A percentile compares a stretch with the other conserved stretches of the same genome.
These are phyloP conservation scores for Populus deltoides DNA, from an alignment of 345 rosid genomes.

Conservation along the genomic window DNA sequence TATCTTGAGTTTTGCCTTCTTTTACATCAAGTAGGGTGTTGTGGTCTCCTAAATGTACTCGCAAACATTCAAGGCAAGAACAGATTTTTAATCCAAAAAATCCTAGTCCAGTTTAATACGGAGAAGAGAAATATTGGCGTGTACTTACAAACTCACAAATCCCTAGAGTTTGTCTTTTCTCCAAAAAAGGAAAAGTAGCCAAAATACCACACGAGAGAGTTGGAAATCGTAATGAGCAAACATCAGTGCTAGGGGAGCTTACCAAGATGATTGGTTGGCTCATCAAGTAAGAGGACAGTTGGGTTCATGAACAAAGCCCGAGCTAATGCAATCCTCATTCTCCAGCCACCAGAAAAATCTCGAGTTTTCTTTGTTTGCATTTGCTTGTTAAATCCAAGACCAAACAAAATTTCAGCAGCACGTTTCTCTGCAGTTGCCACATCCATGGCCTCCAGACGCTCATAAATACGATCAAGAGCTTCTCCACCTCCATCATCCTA, in stretches of 20 bases:
- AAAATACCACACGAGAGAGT: not conserved
- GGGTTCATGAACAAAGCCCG: slow-evolving; percentile 95
- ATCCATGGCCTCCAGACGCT: slow-evolving; percentile 89
- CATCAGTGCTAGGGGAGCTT: not conserved
- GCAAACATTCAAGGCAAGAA: too few species aligned
- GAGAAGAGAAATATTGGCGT: too few species aligned
- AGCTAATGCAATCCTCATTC: slow-evolving; percentile 98
- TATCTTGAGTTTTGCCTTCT: not conserved
- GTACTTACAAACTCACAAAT: not conserved
- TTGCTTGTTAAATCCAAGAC: slow-evolving; percentile 87
- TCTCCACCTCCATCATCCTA: slow-evolving; percentile 99
- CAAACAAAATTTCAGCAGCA: slow-evolving; percentile 92
- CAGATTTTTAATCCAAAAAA: too few species aligned
- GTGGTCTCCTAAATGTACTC: too few species aligned
- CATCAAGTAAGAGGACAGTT: slow-evolving; percentile 89
- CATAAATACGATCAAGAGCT: slow-evolving; percentile 80
- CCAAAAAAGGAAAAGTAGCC: not conserved
- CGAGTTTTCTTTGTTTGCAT: slow-evolving; percentile 92
- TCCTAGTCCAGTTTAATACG: too few species aligned
- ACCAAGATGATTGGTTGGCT: slow-evolving; percentile 98
- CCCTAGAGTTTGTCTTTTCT: not conserved
- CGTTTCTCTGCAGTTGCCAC: slow-evolving; percentile 98
- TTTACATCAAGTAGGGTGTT: too few species aligned
- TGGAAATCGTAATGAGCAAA: not conserved
- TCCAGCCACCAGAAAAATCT: slow-evolving; percentile 99